Evolutionary conservation across 2,329 filamentous ascomycete genomes (phyloP), one percentile per base, ranked within the genome.

Genomic region (Clarireedia hainanense): DNA sequence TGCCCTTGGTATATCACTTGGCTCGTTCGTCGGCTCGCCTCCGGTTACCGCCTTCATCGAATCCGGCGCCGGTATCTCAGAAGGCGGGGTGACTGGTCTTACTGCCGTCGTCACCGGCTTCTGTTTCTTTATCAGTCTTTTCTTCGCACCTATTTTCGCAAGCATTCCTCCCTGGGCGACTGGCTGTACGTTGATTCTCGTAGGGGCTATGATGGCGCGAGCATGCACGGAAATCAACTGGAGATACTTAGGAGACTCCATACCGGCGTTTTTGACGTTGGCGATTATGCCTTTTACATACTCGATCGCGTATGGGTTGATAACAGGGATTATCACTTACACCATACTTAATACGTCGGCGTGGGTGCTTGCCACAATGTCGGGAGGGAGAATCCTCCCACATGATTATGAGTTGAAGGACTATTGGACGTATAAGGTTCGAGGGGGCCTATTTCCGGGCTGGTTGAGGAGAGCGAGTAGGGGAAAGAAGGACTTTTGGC

Each of bases 161-260:
- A 91, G 88, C 0, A 94, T 95, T 57, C 90, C 90, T 4, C 85
- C 89, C 0, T 95, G 89, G 88, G 90, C 90, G 2, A 95, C 90
- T 0, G 90, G 90, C 48, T 91, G 87, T 68, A 91, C 91, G n/a
- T 79, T 95, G 26, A 79, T 95, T 63, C 83, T 95, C 40, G 89
- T 95, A 54, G 90, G 90, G n/a, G 84, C 85, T 20, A 86, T 95
- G 79, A 95, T 95, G 90, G 83, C 86, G 56, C 80, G 83, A 59
- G 80, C 88, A 1, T 87, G 88, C 12, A 81, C 81, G 15, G 86
- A 94, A 61, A 91, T 95, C 75, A 95, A 95, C 77, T 95, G 90
- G 90, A 76, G 77, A 47, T 95, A 95, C 72, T 76, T 89, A 58
- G 89, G 89, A 52, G 90, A 95, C 69, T 85, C 88, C 1, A 78